Base-by-base conservation (phyloP, 257 asterid genomes). In the Thymus quinquecostatus region DNA sequence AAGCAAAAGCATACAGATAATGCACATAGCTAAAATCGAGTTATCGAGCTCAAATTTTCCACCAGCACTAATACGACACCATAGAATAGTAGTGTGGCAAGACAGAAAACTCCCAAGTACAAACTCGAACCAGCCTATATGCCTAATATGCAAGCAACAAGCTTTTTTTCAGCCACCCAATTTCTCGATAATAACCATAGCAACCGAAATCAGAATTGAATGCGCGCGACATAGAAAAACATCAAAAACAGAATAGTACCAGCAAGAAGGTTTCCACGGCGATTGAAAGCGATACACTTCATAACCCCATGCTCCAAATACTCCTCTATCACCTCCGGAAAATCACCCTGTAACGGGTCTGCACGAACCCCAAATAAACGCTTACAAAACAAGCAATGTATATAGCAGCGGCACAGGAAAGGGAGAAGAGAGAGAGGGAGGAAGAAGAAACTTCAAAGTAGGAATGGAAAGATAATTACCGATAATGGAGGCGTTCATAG, bases 311-410 rank as follows among this genome's bases (percentile, higher is more conserved):
- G 85, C 78, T 92, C 96, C 92, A 92, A 67, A 80, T 77, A 92
- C 89, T 92, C 96, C 78, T 90, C 98, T 79, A 90, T 90, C 57
- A 90, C 96, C 77, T 92, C 97, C 10, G 97, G 98, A 50, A 92
- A 90, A 79, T 85, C 98, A 41, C 97, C 98, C 87, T 92, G 98
- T 30, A 92, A 69, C 58, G 98, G 97, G 82, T 92, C 98, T 92
- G 70, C 60, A 80, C 55, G 62, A 58, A 69, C 76, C 60, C 67
- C 56, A 60, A 45, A 4, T 5, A 32, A 21, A 30, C 2, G 55
- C 43, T 43, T 60, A 36, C 3, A 14, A 12, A 4, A 9, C 36
- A 9, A 55, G 60, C 3, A 27, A 8, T 14, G 14, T 12, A 58
- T 2, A 58, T 11, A 34, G n/a, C 38, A 59, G 4, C 10, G 1